Evolutionary conservation across 768 basidiomycete genomes (phyloP).

Genomic region (Trametes cinnabarina): DNA sequence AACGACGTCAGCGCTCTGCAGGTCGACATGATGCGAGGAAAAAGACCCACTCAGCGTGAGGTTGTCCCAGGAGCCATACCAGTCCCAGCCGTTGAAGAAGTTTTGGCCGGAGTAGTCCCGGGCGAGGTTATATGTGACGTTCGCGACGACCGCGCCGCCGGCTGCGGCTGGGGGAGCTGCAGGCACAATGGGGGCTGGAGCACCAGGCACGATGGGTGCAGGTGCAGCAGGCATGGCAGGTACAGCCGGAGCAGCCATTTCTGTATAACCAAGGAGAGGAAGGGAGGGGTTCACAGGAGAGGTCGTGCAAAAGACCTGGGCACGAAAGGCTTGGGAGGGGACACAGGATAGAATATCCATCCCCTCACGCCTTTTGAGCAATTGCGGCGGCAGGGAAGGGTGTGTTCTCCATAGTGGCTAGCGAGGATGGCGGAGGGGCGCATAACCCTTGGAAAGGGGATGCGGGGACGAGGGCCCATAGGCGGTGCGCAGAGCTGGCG

Average conservation of each 20-base stretch:
- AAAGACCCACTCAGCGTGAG: conserved; percentile 40
- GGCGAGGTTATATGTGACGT: conserved; percentile 29
- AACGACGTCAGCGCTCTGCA: no score
- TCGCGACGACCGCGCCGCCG: neutral
- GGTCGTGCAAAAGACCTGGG: no score
- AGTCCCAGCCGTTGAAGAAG: conserved; percentile 47
- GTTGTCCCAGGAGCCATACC: conserved; percentile 42
- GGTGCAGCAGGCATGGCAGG: neutral
- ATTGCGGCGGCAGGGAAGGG: neutral
- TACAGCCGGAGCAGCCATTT: no score
- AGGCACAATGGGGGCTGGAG: neutral
- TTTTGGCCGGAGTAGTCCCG: conserved; percentile 38
- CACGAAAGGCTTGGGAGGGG: neutral
- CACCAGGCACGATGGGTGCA: neutral
- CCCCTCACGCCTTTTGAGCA: neutral
- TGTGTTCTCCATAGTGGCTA: neutral
- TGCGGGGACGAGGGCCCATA: neutral
- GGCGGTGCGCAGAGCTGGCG: neutral
- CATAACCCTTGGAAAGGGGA: neutral
- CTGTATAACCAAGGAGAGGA: neutral
- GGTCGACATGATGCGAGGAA: no score
- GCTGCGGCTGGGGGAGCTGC: neutral
- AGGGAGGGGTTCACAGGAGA: no score
- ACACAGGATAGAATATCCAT: neutral
- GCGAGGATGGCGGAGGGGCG: neutral